phyloP scores from a whole-genome alignment of 352 stramenopile species.

The Phytophthora hibernalis region DNA sequence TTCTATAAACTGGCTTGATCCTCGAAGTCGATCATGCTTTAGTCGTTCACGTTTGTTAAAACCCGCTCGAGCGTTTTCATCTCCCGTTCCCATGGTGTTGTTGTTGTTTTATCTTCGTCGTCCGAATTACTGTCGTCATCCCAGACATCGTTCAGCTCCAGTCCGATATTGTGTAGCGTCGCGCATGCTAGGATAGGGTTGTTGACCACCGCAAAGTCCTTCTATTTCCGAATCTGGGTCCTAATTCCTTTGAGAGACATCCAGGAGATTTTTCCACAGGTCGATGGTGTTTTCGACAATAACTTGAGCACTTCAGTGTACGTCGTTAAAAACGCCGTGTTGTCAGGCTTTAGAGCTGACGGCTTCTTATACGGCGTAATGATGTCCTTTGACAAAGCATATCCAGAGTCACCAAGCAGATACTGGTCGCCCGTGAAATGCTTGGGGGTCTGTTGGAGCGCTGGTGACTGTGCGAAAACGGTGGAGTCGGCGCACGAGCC shows the following conservation, averaged over 20 bases:
- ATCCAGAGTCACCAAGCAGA: constrained; percentile 2
- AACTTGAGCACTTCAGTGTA: too few species aligned
- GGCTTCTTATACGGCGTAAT: constrained; percentile 8
- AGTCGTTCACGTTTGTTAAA: neutral
- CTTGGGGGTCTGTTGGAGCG: neutral
- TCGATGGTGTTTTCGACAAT: constrained; percentile 6
- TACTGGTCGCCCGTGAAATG: constrained; percentile 3
- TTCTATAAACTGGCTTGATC: neutral
- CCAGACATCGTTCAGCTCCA: neutral
- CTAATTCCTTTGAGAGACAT: constrained; percentile 13
- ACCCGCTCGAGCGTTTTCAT: neutral
- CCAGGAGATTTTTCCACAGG: constrained; percentile 1
- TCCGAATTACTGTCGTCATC: neutral
- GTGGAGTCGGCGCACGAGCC: constrained; percentile 1
- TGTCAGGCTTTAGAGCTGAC: neutral
- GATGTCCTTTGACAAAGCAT: neutral
- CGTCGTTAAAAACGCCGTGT: constrained; percentile 6
- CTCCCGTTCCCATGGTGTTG: neutral
- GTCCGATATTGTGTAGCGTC: constrained; percentile 7
- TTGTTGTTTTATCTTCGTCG: constrained; percentile 8
- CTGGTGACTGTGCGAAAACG: neutral
- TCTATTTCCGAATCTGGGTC: constrained; percentile 1
- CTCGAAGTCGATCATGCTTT: neutral
- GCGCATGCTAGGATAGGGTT: constrained; percentile 5
- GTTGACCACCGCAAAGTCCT: neutral